Evolutionary conservation across 2,329 filamentous ascomycete species (phyloP), one percentile per base, ranked within the genome.

Genomic region (Raffaelea deltoideospora): DNA sequence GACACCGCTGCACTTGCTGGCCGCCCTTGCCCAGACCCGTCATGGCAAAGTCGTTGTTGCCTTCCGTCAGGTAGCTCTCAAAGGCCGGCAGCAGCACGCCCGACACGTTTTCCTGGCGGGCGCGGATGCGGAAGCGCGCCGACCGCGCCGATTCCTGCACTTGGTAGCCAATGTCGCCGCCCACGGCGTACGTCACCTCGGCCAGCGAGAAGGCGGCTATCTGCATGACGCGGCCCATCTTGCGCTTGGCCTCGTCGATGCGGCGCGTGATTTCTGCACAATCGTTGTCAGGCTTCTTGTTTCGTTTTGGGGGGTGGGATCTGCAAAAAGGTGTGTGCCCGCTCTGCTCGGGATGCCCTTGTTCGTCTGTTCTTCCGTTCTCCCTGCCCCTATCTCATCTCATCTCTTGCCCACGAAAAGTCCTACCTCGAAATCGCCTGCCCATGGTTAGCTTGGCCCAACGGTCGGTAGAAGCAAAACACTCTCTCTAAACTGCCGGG

Each of bases 181-280:
- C 90, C 21, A 95, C 86, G 20, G 90, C 90, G 53, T 98, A 98
- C 34, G 86, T 93, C 39, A 98, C 90, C 63, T 96, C 90, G 41
- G 90, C 90, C 15, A 98, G 72, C 31, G 88, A 96, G 63, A 98
- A 96, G 32, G 90, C 87, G 29, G 90, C 90, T 53, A 98, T 93
- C 59, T 96, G 88, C 90, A 98, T 98, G 27, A 98, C 90, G 24
- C 88, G 76, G 40, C 90, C 90, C 88, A 98, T 98, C 67, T 98
- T 98, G 50, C 87, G 82, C 63, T 98, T 98, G 30, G 90, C 90
- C 59, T 98, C 90, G 64, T 98, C 88, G 60, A 98, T 98, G 53
- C 90, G 81, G 56, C 78, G 76, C 34, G 90, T 95, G 52, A 98
- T 98, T 52, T 98, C 90, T 84, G 55, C 15, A 6, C n/a, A n/a